Base-by-base conservation (phyloP, 2,329 filamentous ascomycete species). In the Blastomyces parvus region DNA sequence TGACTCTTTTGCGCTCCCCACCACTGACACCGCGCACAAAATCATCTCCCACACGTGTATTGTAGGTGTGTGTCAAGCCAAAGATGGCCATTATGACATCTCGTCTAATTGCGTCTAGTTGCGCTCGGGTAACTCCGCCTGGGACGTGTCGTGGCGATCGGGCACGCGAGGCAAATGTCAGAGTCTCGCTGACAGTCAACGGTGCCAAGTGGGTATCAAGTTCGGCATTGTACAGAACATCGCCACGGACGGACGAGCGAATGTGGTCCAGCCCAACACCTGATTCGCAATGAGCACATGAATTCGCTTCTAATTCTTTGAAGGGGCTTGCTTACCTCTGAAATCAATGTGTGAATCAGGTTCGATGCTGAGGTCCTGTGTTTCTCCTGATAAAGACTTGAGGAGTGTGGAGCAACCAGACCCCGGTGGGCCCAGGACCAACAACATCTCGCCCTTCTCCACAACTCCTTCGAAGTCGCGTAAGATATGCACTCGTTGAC, bases 121-220 rank as follows among this genome's bases (percentile, higher is more conserved):
- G 40, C 3, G 40, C 40, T 90, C 90, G 60, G 86, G 80, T 5
- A 91, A 63, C 55, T 85, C 67, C 87, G 87, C 1, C 86, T 81
- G 0, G 88, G 79, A 63, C 81, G 87, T 30, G 84, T 85, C 63
- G 88, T 87, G 91, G 91, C 19, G 89, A 87, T 76, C 95, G 95
- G 46, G 87, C 89, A 70, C 93, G 89, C 2, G 95, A 78, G 0
- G 91, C 91, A 71, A 96, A 96, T 0, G 84, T 86, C 0, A 96
- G 82, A 0, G 91, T 96, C 73, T 96, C 90, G 63, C 89, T 88
- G 2, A 96, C 91, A 0, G 90, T 94, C 33, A 96, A 80, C 0
- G 89, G 94, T 0, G 91, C 84, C 68, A 91, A 87, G 69, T 96
- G 90, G 30, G 92, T 82, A 68, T 96, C 91, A 67, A 94, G 90